These are phyloP conservation scores for Apostasia shenzhenica DNA, from an alignment of 106 monocot species.

Conservation along the genomic window DNA sequence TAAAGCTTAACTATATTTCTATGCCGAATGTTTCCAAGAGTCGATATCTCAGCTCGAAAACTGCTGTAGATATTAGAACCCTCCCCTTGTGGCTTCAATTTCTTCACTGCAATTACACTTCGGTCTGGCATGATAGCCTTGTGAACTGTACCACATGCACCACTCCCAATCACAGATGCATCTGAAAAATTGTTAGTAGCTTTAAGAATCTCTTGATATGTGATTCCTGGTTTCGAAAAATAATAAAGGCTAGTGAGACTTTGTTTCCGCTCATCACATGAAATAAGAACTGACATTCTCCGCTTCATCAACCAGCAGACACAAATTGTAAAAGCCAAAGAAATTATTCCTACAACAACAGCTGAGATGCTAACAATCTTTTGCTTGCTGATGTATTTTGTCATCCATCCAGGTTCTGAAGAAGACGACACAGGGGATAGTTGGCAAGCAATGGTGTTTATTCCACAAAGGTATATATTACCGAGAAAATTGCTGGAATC, in stretches of 20 bases:
- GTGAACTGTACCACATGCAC: constrained; percentile 72
- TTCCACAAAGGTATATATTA: constrained; percentile 51
- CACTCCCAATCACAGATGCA: constrained; percentile 52
- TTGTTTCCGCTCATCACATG: constrained; percentile 27
- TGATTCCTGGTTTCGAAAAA: constrained; percentile 48
- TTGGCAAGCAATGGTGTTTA: constrained; percentile 25
- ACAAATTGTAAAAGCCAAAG: constrained; percentile 28
- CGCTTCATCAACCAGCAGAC: constrained; percentile 45
- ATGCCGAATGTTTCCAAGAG: constrained; percentile 63
- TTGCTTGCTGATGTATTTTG: constrained; percentile 22
- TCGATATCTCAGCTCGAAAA: constrained; percentile 60
- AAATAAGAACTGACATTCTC: constrained; percentile 11
- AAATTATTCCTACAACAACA: constrained; percentile 30
- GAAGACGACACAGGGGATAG: constrained; percentile 9
- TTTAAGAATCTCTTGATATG: constrained; percentile 61
- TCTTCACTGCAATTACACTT: constrained; percentile 59
- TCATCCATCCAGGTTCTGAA: constrained; percentile 6
- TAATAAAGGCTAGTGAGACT: constrained; percentile 31
- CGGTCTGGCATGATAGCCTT: constrained; percentile 63
- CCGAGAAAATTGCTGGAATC: constrained; percentile 69
- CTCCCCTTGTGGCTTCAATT: constrained; percentile 50
- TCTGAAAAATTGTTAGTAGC: constrained; percentile 62
- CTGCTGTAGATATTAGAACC: constrained; percentile 52
- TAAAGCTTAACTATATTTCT: constrained; percentile 79
- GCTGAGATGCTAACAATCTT: constrained; percentile 46